Conservation (phyloP, 1,284 basidiomycete genomes). For the Cryptococcus sp. region DNA sequence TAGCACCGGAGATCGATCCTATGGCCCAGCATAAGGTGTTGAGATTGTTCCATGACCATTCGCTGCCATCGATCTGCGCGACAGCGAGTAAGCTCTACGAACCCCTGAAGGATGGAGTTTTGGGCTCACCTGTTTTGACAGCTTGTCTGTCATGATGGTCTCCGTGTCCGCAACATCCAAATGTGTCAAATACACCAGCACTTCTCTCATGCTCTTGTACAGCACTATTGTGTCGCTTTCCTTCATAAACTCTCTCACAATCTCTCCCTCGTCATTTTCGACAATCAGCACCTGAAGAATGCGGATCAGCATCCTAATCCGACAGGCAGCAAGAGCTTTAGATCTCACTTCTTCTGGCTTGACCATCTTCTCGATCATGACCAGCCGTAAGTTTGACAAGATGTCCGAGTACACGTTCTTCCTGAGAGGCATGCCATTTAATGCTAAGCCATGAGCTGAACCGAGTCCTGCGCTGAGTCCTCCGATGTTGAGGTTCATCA, state of each 20-base stretch:
- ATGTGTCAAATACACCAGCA: conserved; percentile 95
- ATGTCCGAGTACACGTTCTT: conserved; percentile 96
- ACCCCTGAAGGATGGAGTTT: neutral
- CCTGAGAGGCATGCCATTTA: conserved; percentile 75
- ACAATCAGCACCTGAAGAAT: conserved; percentile 82
- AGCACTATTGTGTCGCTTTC: conserved; percentile 98
- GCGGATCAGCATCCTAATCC: conserved; percentile 11
- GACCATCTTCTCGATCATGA: conserved; percentile 99
- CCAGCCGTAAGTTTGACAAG: conserved; percentile 88
- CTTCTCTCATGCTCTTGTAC: conserved; percentile 98
- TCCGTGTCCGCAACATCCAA: conserved; percentile 95
- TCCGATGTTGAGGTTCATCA: conserved; percentile 89
- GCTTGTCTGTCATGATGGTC: conserved; percentile 94
- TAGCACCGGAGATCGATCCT: conserved; percentile 97
- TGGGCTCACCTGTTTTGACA: conserved; percentile 73
- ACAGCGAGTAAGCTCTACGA: neutral
- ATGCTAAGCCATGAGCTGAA: conserved; percentile 59
- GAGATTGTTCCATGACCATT: conserved; percentile 99
- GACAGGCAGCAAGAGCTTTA: neutral
- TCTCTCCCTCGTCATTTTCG: conserved; percentile 99
- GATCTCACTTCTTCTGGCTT: conserved; percentile 92
- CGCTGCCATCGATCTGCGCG: conserved; percentile 77
- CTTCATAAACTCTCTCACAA: conserved; percentile 99
- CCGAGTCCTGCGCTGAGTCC: conserved; percentile 55
- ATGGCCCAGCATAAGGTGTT: conserved; percentile 99